These are phyloP conservation scores for Wallemia ichthyophaga DNA, from an alignment of 1,284 basidiomycete species.

Conservation along the genomic window DNA sequence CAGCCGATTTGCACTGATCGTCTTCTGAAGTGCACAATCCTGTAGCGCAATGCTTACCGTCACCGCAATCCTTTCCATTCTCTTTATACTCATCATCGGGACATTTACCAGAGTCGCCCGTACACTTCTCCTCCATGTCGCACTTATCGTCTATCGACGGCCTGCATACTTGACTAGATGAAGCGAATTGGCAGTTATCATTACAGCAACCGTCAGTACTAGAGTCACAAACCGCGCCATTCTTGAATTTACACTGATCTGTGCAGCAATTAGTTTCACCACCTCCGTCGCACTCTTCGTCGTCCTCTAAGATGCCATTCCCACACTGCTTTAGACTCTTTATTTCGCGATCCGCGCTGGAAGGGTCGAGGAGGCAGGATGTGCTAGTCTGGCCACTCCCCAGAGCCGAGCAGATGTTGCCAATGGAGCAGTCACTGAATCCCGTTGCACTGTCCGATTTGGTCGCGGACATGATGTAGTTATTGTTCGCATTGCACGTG, in stretches of 20 bases:
- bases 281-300: slow-evolving; percentile 34
- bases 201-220: slow-evolving; percentile 48
- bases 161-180: slow-evolving; percentile 26
- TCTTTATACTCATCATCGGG: slow-evolving; percentile 33
- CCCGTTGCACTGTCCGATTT: slow-evolving; percentile 25
- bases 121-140: slow-evolving; percentile 49
- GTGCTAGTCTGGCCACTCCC: not conserved
- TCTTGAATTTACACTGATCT: slow-evolving; percentile 32
- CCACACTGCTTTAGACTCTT: slow-evolving; percentile 24
- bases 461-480: slow-evolving; percentile 6
- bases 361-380: not conserved
- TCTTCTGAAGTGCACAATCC: slow-evolving; percentile 51
- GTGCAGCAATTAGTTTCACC: slow-evolving; percentile 1
- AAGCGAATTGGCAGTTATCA: slow-evolving; percentile 32
- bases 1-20: slow-evolving; percentile 44
- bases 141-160: slow-evolving; percentile 34
- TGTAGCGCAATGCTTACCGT: slow-evolving; percentile 40
- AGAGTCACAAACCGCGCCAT: slow-evolving; percentile 49
- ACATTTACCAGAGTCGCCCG: slow-evolving; percentile 39
- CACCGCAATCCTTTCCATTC: slow-evolving; percentile 40
- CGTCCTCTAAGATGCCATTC: slow-evolving; percentile 38
- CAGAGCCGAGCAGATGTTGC: slow-evolving; percentile 34
- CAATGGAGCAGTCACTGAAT: slow-evolving; percentile 52
- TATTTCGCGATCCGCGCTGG: not conserved
- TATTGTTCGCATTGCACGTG: slow-evolving; percentile 29